These are phyloP conservation scores for Sungouiozyma intestinalis DNA, from an alignment of 805 yeast genomes.

Conservation along the genomic window DNA sequence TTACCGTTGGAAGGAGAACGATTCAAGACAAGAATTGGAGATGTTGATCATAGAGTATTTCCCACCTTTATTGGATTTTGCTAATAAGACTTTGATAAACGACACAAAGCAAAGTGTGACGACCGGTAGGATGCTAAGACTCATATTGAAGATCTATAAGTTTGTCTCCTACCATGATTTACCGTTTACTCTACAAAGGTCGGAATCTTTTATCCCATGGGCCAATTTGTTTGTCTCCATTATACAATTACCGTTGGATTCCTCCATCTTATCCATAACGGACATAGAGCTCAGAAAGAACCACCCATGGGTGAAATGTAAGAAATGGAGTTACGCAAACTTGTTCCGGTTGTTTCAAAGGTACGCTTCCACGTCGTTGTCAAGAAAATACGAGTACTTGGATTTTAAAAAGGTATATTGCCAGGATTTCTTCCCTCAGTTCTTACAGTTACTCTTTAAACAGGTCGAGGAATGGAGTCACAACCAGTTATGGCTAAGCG, in stretches of 20 bases:
- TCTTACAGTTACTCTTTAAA: slow-evolving; percentile 51
- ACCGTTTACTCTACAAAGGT: slow-evolving; percentile 51
- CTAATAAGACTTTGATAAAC: slow-evolving; percentile 40
- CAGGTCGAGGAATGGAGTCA: slow-evolving; percentile 69
- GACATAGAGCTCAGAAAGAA: slow-evolving; percentile 45
- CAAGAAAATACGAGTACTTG: slow-evolving; percentile 44
- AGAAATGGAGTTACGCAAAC: slow-evolving; percentile 84
- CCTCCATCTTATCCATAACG: slow-evolving; percentile 30
- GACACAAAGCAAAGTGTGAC: slow-evolving; percentile 30
- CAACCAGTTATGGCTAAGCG: slow-evolving; percentile 57
- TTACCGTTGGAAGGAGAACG: slow-evolving; percentile 62
- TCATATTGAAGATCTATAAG: slow-evolving; percentile 67
- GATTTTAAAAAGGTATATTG: slow-evolving; percentile 48
- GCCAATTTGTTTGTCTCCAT: slow-evolving; percentile 64
- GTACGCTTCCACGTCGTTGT: slow-evolving; percentile 45
- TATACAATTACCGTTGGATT: slow-evolving; percentile 42
- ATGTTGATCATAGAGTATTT: slow-evolving; percentile 45
- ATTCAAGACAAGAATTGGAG: slow-evolving; percentile 43
- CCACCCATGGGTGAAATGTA: slow-evolving; percentile 62
- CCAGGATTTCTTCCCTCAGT: slow-evolving; percentile 58
- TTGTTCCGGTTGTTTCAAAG: slow-evolving; percentile 59
- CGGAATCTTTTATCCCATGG: slow-evolving; percentile 52
- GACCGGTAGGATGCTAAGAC: slow-evolving; percentile 62
- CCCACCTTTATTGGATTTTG: slow-evolving; percentile 58
- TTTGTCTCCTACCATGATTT: slow-evolving; percentile 64